phyloP scores from a whole-genome alignment of 192 early-diverging fungal genomes.

The Geosiphon pyriformis region DNA sequence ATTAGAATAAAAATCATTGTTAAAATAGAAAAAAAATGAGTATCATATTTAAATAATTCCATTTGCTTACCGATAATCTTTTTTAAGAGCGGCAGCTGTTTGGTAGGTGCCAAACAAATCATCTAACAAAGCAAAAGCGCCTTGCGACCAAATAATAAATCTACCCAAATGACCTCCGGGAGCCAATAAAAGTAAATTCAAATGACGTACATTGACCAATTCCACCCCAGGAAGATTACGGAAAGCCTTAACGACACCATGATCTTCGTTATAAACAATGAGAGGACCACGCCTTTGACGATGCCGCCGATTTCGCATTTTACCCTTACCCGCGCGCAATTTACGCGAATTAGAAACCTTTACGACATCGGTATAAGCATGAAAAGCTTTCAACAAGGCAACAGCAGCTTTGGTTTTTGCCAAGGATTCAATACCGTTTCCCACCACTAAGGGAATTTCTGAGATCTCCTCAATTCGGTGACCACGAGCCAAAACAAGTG shows the following conservation, averaged over 20 bases:
- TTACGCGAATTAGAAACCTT: constrained; percentile 94
- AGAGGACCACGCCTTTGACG: constrained; percentile 94
- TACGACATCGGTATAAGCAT: constrained; percentile 92
- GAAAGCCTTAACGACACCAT: constrained; percentile 92
- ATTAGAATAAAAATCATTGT: background rate
- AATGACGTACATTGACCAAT: constrained; percentile 77
- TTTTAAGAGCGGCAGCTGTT: constrained; percentile 78
- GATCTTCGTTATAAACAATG: constrained; percentile 90
- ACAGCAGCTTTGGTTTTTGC: constrained; percentile 93
- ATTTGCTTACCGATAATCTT: constrained; percentile 49
- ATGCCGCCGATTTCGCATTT: constrained; percentile 95
- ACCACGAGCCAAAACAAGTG: constrained; percentile 93
- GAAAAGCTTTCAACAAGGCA: constrained; percentile 79
- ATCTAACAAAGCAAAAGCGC: constrained; percentile 88
- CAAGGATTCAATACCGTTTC: constrained; percentile 72
- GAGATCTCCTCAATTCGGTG: constrained; percentile 89
- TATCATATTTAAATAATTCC: background rate
- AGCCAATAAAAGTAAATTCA: constrained; percentile 98
- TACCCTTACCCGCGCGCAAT: constrained; percentile 94
- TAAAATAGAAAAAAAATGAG: background rate
- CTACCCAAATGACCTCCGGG: constrained; percentile 98
- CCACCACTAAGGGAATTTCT: constrained; percentile 92
- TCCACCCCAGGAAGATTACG: constrained; percentile 99
- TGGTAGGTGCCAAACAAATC: constrained; percentile 86
- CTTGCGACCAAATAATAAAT: constrained; percentile 98